Evolutionary conservation across 1,284 basidiomycete species (phyloP), one percentile per base, ranked within the genome.

Genomic region (Jaminaea rosea): DNA sequence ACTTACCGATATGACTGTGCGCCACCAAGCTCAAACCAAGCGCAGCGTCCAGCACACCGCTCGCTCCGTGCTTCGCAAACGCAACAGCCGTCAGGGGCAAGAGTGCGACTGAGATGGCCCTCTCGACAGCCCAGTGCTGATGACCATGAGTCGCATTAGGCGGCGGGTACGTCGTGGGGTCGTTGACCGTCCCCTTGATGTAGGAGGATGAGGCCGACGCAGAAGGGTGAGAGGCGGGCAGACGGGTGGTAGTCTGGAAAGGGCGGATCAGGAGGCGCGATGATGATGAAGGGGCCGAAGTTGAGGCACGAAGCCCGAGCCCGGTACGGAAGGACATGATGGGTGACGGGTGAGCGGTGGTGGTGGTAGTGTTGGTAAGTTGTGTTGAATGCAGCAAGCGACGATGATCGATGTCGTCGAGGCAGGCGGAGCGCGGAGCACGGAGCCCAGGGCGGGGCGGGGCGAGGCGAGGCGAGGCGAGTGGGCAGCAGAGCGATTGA

Each of bases 111-210:
- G 87, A 85, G 52, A 97, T 81, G 17, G 90, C 80, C 50, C 93
- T 86, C 77, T 98, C 93, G 72, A 97, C 96, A 1, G 89, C 84
- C 93, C 93, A 98, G 80, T 97, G 93, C 77, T 96, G 86, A 1
- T 89, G 93, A 46, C 94, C 93, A 70, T 94, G 87, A 2, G 83
- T 76, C 2, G 65, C 48, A 47, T 62, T 58, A 31, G 89, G 82
- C 23, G 84, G 75, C 26, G 92, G 92, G 80, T 90, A 94, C 19
- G 83, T 77, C 3, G 87, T 88, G 1, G 93, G 88, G 75, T 98
- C 93, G 78, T 98, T 98, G 65, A 92, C 91, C 31, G 88, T 88
- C 53, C 93, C 93, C 76, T 84, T 84, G 79, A 88, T 83, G 75
- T 97, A 84, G 39, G 15, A 17, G 19, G 19, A 13, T 11, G 23